phyloP scores from a whole-genome alignment of 768 basidiomycete species.

The Collybiopsis confluens region DNA sequence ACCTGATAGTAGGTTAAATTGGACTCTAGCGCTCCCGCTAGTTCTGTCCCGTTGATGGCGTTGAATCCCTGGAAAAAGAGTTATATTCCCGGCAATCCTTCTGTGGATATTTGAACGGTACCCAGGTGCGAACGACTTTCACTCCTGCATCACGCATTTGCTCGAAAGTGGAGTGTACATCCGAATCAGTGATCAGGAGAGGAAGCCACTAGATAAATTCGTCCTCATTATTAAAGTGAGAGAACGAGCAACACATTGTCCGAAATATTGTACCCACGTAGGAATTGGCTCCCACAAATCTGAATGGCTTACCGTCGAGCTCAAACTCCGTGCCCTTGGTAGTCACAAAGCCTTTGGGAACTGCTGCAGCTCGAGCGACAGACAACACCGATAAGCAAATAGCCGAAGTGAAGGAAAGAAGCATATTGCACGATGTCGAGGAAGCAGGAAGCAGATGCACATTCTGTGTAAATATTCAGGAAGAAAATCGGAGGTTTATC shows the following conservation, averaged over 20 bases:
- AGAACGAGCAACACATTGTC: not conserved
- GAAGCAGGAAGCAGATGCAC: not conserved
- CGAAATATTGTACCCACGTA: conserved; percentile 31
- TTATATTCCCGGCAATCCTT: not conserved
- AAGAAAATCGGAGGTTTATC: too few species aligned
- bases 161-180: conserved; percentile 46
- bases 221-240: not conserved
- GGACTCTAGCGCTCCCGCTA: conserved; percentile 36
- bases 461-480: not conserved
- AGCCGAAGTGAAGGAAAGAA: not conserved
- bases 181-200: conserved; percentile 39
- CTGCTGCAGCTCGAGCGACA: not conserved
- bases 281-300: conserved; percentile 54
- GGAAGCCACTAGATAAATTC: conserved; percentile 45
- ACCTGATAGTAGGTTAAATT: conserved; percentile 49
- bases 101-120: conserved; percentile 13
- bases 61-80: conserved; percentile 34
- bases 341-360: conserved; percentile 39
- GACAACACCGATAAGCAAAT: not conserved
- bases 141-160: conserved; percentile 45
- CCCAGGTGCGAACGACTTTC: conserved; percentile 55
- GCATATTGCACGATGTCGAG: not conserved
- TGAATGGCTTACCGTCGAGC: conserved; percentile 50
- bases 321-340: conserved; percentile 36
- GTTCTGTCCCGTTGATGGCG: conserved; percentile 40